Percentiles rank a stretch among this genome's conserved stretches.
Evolutionary conservation across 345 rosid species (phyloP).

Genomic region (Bruguiera gymnorhiza): DNA sequence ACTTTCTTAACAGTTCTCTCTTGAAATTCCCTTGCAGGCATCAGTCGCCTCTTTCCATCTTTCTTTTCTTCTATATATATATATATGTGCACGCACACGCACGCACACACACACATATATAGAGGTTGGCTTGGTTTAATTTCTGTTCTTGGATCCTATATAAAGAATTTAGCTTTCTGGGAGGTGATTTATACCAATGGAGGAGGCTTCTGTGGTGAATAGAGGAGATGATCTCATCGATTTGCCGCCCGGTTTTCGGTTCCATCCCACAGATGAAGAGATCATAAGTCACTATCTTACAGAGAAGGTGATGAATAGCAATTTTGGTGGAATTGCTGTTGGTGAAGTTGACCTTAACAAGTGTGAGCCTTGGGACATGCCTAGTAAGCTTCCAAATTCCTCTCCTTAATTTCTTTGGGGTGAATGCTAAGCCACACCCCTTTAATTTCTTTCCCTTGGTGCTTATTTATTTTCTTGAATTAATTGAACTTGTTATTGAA

Average conservation of each 20-base stretch:
- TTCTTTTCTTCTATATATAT: background rate
- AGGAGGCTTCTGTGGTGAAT: conserved; percentile 54
- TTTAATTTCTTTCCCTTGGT: background rate
- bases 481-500: background rate
- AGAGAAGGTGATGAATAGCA: conserved; percentile 47
- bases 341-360: conserved; percentile 86
- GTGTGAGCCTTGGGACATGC: conserved; percentile 96
- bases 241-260: conserved; percentile 86
- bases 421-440: background rate
- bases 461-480: background rate
- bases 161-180: background rate
- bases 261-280: conserved; percentile 94
- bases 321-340: conserved; percentile 53
- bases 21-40: conserved; percentile 23
- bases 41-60: background rate
- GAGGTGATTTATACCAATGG: conserved; percentile 32
- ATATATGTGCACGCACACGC: background rate
- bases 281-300: conserved; percentile 67
- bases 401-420: background rate
- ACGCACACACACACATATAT: background rate
- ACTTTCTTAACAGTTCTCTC: conserved; percentile 54
- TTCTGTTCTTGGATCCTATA: background rate
- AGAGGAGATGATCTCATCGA: conserved; percentile 52
- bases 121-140: background rate
- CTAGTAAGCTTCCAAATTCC: conserved; percentile 39